phyloP scores from a whole-genome alignment of 768 basidiomycete species.

The Lentinula edodes region DNA sequence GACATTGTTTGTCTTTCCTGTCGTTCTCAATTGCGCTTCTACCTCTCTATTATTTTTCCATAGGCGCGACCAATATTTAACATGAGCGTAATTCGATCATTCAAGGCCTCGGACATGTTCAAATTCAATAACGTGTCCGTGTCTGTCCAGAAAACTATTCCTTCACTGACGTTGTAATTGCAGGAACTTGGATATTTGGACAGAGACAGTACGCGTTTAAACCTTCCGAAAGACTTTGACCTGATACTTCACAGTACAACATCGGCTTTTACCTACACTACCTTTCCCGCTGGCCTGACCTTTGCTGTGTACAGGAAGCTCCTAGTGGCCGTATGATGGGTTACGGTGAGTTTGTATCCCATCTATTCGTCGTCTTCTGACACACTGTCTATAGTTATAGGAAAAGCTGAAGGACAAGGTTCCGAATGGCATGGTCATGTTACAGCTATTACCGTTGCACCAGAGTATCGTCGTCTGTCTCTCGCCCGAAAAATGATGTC shows the following conservation, averaged over 20 bases:
- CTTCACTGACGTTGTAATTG: not conserved
- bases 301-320: constrained; percentile 79
- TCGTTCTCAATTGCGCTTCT: not conserved
- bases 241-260: constrained; percentile 53
- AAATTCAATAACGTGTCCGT: constrained; percentile 87
- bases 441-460: constrained; percentile 91
- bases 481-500: constrained; percentile 85
- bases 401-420: constrained; percentile 80
- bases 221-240: not conserved
- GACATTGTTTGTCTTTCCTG: not conserved
- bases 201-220: constrained; percentile 72
- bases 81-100: constrained; percentile 86
- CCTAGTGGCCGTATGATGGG: constrained; percentile 86
- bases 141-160: not conserved
- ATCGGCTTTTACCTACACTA: constrained; percentile 87
- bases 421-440: constrained; percentile 91
- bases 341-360: constrained; percentile 59
- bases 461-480: constrained; percentile 83
- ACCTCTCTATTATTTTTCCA: not conserved
- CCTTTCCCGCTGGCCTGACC: constrained; percentile 87
- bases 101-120: constrained; percentile 86
- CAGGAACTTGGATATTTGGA: constrained; percentile 95
- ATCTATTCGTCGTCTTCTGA: not conserved
- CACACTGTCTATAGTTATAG: constrained; percentile 60
- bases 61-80: not conserved